Base-by-base conservation (phyloP, 306 rosid genomes). In the Dalbergia cultrata region DNA sequence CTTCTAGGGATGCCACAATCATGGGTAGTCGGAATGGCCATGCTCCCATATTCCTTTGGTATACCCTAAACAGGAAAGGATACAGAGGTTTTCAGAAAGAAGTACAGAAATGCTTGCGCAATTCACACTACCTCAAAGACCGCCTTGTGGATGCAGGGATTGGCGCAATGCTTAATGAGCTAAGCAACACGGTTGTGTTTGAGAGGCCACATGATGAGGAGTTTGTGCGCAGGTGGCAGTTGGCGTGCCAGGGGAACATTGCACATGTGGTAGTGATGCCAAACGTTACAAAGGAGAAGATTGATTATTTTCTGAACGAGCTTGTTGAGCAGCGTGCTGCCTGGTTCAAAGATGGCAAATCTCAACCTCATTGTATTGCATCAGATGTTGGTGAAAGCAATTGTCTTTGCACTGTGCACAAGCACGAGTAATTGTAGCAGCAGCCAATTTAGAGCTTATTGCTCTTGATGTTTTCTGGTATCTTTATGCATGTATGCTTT, bases 31-130 rank as follows among this genome's bases (percentile, higher is more conserved):
- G 90, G 64, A 87, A 87, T 33, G 90, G 90, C 16, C 90, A 87
- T 72, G 90, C 90, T 79, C 90, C 90, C 81, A 87, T 87, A 58
- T 87, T 87, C 78, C 90, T 87, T 71, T 87, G 90, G 90, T 87
- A 84, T 77, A 87, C 90, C 73, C 76, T 87, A 60, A 87, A 87
- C 85, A 80, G 83, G 34, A 87, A 87, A 76, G 90, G 90, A 79
- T 87, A 87, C 74, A 76, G 73, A 72, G 90, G 90, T 70, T 87
- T 87, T 33, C 88, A 87, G 85, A 87, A 87, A 85, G 90, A 87
- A 75, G 90, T 87, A 8, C 90, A 87, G 72, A 87, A 72, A 67
- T 87, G 90, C 86, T 67, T 87, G 83, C 62, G 90, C 22, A 87
- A 87, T 66, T 88, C 90, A 34, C 85, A 84, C 72, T 87, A 87